Evolutionary conservation across 2,329 filamentous ascomycete genomes (phyloP), one percentile per base, ranked within the genome.

Genomic region (Paecilomyces variotii): DNA sequence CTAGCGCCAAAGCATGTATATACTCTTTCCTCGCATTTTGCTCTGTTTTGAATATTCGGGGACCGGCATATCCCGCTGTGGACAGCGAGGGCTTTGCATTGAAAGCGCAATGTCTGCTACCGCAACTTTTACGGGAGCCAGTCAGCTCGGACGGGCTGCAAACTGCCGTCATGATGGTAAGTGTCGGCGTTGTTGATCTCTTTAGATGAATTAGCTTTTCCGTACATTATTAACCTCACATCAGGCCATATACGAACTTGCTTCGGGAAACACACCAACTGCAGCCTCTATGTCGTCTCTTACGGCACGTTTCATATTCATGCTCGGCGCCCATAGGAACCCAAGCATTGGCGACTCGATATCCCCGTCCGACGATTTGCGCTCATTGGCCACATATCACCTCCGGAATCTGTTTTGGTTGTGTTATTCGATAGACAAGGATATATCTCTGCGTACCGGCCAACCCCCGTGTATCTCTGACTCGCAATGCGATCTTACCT

Each of bases 381-480:
- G 62, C 12, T 52, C 59, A 26, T 63, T 64, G 56, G 63, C 58
- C 6, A 65, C 68, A 12, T 55, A 63, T 3, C 72, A 75, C 32
- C 57, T 72, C 3, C 72, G 74, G 4, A 71, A 72, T 55, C 49
- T 84, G 0, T 85, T 85, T 63, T 85, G 83, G 82, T 63, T 84
- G 4, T 79, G 78, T 61, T 84, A 83, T 58, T 73, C 73, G 1
- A 68, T 82, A 9, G 82, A 85, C 62, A 84, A 83, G 60, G 82
- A 84, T n/a, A 73, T 84, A 11, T 72, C 80, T 0, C 70, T 85
- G 0, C 76, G 82, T 2, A 81, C 78, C 0, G 80, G 81, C 0
- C 80, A 82, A 54, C 81, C 81, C 0, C 81, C 82, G 1, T 68
- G 74, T 0, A 78, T 84, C 24, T 67, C 71, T 2, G 80, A 83